These are phyloP conservation scores for Diplosphaera chodatii DNA, from an alignment of 139 green algal species.

Conservation along the genomic window DNA sequence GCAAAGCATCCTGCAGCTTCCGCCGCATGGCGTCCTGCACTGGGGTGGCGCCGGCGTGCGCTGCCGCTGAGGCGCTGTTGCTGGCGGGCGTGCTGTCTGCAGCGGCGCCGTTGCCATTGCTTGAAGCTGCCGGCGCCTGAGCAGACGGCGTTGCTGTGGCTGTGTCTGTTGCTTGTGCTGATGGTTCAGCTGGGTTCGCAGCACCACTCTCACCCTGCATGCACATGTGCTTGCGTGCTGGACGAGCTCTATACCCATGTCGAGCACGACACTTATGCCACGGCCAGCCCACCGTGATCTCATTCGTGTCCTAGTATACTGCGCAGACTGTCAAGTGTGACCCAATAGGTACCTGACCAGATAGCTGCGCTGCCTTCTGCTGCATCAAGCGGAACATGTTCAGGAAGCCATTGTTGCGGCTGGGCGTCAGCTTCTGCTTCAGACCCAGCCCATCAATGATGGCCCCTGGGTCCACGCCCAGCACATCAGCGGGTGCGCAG, in stretches of 20 bases:
- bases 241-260: too few species aligned
- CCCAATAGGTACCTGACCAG: background rate
- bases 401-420: slow-evolving; percentile 96
- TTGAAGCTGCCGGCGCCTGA: background rate
- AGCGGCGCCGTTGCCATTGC: background rate
- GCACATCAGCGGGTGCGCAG: slow-evolving; percentile 59
- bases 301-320: background rate
- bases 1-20: slow-evolving; percentile 17
- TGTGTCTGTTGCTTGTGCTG: background rate
- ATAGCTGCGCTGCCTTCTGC: slow-evolving; percentile 58
- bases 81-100: background rate
- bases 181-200: background rate
- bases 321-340: background rate
- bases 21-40: slow-evolving; percentile 33
- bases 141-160: background rate
- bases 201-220: too few species aligned
- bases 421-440: slow-evolving; percentile 91
- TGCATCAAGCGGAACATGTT: slow-evolving; percentile 96
- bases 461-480: slow-evolving; percentile 34
- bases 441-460: slow-evolving; percentile 92
- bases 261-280: too few species aligned
- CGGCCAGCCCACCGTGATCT: too few species aligned
- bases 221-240: too few species aligned
- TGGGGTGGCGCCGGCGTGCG: slow-evolving; percentile 14
- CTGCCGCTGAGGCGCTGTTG: background rate